A percentile compares a stretch with the other conserved stretches of the same genome.
Conservation (phyloP, 192 early-diverging fungal species). For the Backusella sp. region DNA sequence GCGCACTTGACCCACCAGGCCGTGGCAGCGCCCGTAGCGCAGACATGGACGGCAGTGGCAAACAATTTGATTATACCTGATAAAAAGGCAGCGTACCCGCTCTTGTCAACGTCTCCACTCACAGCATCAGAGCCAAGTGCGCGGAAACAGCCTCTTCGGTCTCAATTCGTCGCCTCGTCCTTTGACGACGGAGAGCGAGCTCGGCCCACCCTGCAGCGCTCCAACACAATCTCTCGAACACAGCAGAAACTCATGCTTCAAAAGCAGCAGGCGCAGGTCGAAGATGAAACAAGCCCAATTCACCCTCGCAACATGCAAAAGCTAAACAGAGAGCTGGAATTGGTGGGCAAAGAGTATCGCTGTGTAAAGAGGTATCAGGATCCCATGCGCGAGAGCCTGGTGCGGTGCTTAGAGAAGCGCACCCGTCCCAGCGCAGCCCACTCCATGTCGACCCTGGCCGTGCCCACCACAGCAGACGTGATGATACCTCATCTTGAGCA, state of each 20-base stretch:
- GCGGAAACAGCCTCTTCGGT: background rate
- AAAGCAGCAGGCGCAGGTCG: conserved; percentile 37
- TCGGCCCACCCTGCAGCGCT: background rate
- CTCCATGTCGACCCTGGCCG: background rate
- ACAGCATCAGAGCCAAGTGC: background rate
- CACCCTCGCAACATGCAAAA: conserved; percentile 42
- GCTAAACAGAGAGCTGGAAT: conserved; percentile 38
- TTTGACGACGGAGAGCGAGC: background rate
- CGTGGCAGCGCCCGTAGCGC: conserved; percentile 3
- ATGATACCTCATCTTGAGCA: conserved; percentile 5
- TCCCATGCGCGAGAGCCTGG: conserved; percentile 43
- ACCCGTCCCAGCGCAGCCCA: background rate
- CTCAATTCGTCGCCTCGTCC: background rate
- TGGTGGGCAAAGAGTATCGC: conserved; percentile 39
- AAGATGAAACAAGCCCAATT: conserved; percentile 40
- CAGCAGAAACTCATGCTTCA: conserved; percentile 46
- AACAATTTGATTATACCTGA: conserved; percentile 12
- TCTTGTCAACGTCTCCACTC: background rate
- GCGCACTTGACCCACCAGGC: background rate
- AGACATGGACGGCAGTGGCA: conserved; percentile 14
- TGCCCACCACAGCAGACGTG: background rate
- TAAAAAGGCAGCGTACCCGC: background rate
- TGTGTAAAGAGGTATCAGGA: conserved; percentile 34
- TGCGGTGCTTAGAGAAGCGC: conserved; percentile 10
- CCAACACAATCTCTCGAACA: conserved; percentile 35